Evolutionary conservation across 768 basidiomycete species (phyloP).

Genomic region (Clathrus columnatus): DNA sequence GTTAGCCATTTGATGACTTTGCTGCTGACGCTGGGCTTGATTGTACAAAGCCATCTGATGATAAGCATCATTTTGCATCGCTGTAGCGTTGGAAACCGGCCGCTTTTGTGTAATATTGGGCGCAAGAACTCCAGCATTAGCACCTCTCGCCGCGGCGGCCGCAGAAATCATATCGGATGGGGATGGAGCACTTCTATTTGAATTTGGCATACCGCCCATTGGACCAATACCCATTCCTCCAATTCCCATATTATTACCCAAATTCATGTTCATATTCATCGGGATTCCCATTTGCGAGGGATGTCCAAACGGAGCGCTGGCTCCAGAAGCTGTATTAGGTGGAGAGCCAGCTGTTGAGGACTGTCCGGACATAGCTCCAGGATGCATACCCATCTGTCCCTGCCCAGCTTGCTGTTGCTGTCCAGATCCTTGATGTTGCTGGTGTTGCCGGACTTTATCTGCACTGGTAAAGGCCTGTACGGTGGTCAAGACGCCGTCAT

Average conservation of each 20-base stretch:
- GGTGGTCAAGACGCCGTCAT: not conserved
- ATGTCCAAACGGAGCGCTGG: constrained; percentile 29
- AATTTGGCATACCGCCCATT: constrained; percentile 1
- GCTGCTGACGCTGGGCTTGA: not conserved
- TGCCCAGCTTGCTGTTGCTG: constrained; percentile 22
- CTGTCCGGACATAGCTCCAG: constrained; percentile 19
- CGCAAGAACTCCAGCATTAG: no score
- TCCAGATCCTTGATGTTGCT: constrained; percentile 29
- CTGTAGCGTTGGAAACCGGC: constrained; percentile 32
- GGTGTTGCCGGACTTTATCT: constrained; percentile 21
- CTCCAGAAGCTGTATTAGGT: constrained; percentile 24
- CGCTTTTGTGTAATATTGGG: constrained; percentile 36
- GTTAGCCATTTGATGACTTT: constrained; percentile 12
- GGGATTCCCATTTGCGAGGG: constrained; percentile 33
- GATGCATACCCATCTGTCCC: constrained; percentile 20
- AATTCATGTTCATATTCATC: constrained; percentile 39
- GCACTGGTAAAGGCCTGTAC: constrained; percentile 18
- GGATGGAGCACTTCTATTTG: constrained; percentile 51
- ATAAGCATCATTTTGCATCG: constrained; percentile 23
- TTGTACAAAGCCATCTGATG: constrained; percentile 10
- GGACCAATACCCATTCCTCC: constrained; percentile 50
- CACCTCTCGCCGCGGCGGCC: constrained; percentile 32
- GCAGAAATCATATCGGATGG: constrained; percentile 56
- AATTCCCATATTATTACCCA: constrained; percentile 49
- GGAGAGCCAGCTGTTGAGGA: constrained; percentile 37